These are phyloP conservation scores for Plasmodium malariae DNA, from an alignment of 169 alveolate species.

Conservation along the genomic window DNA sequence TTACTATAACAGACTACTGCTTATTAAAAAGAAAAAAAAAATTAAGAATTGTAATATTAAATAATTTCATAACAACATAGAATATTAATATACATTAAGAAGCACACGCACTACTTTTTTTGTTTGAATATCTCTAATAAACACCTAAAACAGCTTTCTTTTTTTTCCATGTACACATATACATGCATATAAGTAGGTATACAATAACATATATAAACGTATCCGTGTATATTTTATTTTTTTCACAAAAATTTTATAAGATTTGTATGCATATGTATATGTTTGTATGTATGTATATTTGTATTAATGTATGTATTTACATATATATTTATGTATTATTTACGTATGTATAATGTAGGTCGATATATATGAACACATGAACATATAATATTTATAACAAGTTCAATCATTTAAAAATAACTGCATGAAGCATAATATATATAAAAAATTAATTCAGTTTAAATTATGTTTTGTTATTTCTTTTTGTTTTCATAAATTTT, in stretches of 20 bases:
- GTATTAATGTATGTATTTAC: background rate
- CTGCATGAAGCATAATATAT: constrained; percentile 9
- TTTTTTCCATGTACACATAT: constrained; percentile 16
- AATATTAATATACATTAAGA: constrained; percentile 15
- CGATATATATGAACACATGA: background rate
- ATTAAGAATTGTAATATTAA: background rate
- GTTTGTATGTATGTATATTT: background rate
- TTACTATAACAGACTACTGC: constrained; percentile 1
- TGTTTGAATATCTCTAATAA: background rate
- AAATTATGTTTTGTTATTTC: constrained; percentile 10
- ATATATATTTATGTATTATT: background rate
- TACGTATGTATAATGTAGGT: background rate
- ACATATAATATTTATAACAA: constrained; percentile 32
- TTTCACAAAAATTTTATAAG: background rate
- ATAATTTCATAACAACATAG: constrained; percentile 50
- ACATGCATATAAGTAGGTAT: constrained; percentile 13
- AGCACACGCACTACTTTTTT: constrained; percentile 10
- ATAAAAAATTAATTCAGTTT: constrained; percentile 12
- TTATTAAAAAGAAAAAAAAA: constrained; percentile 11
- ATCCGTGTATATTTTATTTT: background rate
- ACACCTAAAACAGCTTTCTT: constrained; percentile 7
- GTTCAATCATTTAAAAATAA: constrained; percentile 27
- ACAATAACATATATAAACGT: background rate
- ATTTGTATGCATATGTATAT: background rate
- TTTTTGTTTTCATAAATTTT: constrained; percentile 2